These are phyloP conservation scores for Hericium erinaceus DNA, from an alignment of 768 basidiomycete species.

Conservation along the genomic window DNA sequence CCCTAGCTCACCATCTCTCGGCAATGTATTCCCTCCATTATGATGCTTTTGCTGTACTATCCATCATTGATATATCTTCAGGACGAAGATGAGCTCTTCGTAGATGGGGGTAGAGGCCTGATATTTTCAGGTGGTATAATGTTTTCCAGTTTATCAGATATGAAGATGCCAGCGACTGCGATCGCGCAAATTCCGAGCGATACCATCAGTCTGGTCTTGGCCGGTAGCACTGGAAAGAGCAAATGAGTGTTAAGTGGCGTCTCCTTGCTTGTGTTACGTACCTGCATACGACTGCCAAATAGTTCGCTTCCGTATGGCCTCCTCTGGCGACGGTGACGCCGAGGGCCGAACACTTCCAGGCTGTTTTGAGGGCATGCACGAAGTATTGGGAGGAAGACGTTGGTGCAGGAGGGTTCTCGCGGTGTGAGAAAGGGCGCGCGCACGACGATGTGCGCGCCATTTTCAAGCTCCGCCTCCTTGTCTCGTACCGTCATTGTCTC, in stretches of 20 bases:
- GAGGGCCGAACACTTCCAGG: slow-evolving; percentile 1
- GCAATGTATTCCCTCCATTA: neutral
- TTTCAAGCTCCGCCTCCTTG: neutral
- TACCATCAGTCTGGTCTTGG: slow-evolving; percentile 23
- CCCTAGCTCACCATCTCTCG: neutral
- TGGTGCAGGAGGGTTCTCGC: neutral
- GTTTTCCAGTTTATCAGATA: slow-evolving; percentile 23
- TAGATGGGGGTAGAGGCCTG: neutral
- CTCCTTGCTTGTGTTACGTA: slow-evolving; percentile 3
- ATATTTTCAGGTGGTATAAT: slow-evolving; percentile 13
- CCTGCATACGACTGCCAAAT: slow-evolving; percentile 40
- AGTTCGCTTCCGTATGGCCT: slow-evolving; percentile 17
- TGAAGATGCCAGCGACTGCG: slow-evolving; percentile 20
- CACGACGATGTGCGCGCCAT: neutral
- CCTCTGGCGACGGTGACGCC: neutral
- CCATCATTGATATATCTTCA: neutral
- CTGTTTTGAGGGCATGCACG: neutral
- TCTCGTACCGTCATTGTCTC: neutral
- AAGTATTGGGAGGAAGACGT: neutral
- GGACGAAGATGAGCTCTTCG: no score
- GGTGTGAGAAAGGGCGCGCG: neutral
- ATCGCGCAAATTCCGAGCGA: slow-evolving; percentile 24
- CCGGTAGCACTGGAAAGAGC: slow-evolving; percentile 21
- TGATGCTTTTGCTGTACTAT: neutral
- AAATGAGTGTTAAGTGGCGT: no score